Evolutionary conservation across 768 basidiomycete genomes (phyloP).

Genomic region (Russula compacta): DNA sequence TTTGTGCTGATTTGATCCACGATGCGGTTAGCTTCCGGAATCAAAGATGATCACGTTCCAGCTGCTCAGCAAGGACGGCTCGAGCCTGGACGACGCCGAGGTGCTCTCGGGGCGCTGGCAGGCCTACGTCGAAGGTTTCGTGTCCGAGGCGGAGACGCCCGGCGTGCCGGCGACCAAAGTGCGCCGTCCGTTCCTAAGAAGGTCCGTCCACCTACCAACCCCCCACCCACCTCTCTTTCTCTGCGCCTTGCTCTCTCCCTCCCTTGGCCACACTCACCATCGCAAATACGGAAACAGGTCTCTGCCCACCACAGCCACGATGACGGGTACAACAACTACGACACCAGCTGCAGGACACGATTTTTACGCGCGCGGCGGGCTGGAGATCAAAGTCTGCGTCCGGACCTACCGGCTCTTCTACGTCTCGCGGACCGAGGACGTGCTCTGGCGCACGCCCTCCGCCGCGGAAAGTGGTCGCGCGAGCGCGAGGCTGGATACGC

Average conservation of each 20-base stretch:
- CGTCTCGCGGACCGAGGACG: constrained; percentile 59
- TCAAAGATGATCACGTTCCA: constrained; percentile 63
- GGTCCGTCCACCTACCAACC: constrained; percentile 35
- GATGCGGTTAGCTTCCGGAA: constrained; percentile 45
- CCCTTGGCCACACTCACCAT: constrained; percentile 23
- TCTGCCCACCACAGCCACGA: constrained; percentile 28
- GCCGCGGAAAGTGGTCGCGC: constrained; percentile 33
- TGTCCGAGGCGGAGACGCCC: constrained; percentile 49
- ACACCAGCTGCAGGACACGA: not conserved
- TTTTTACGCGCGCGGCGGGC: constrained; percentile 35
- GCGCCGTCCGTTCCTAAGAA: constrained; percentile 52
- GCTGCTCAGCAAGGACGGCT: constrained; percentile 72
- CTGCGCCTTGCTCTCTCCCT: not conserved
- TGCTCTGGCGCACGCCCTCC: constrained; percentile 40
- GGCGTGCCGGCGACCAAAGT: constrained; percentile 40
- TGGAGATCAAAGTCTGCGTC: constrained; percentile 82
- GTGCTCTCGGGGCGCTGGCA: constrained; percentile 73
- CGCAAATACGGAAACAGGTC: constrained; percentile 29
- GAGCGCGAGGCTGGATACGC: not conserved
- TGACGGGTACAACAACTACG: not conserved
- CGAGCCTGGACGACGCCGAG: constrained; percentile 65
- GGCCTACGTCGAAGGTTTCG: constrained; percentile 67
- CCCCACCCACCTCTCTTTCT: constrained; percentile 28
- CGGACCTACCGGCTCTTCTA: constrained; percentile 77
- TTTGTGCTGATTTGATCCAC: not conserved